Conservation (phyloP, 1,284 basidiomycete genomes). For the Pseudozyma hubeiensis region DNA sequence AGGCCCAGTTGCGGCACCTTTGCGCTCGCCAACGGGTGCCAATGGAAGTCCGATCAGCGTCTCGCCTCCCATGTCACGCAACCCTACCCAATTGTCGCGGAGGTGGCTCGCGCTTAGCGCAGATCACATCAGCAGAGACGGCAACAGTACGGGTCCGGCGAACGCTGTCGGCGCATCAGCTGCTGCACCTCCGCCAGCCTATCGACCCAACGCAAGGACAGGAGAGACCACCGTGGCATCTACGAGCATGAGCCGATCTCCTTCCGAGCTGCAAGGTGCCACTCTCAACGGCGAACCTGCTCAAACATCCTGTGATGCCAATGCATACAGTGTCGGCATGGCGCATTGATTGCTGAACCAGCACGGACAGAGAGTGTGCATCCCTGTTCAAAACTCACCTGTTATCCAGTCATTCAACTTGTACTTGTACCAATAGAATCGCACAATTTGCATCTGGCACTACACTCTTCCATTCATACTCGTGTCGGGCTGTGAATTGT, state of each 20-base stretch:
- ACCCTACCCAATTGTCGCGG: conserved; percentile 43
- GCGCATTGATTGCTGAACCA: conserved; percentile 11
- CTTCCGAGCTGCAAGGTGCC: conserved; percentile 2
- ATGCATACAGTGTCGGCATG: conserved; percentile 19
- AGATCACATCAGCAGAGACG: conserved; percentile 22
- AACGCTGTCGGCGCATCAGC: background rate
- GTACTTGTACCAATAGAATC: too few relatives aligned
- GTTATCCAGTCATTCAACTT: too few relatives aligned
- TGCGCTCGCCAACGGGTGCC: conserved; percentile 7
- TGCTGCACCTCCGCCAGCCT: conserved; percentile 42
- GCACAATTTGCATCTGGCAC: too few relatives aligned
- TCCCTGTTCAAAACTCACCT: background rate
- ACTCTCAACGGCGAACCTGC: background rate
- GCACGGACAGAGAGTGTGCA: too few relatives aligned
- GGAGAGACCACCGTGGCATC: conserved; percentile 37
- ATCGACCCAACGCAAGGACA: conserved; percentile 33
- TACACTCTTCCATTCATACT: too few relatives aligned
- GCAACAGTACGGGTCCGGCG: background rate
- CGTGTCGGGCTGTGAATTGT: too few relatives aligned
- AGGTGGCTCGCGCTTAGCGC: conserved; percentile 53
- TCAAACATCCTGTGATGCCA: background rate
- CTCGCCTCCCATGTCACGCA: conserved; percentile 25
- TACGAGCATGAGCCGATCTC: conserved; percentile 27
- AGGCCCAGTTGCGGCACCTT: conserved; percentile 7
- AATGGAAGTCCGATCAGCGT: conserved; percentile 9